phyloP scores from a whole-genome alignment of 2,329 filamentous ascomycete genomes.

The Venturia asperata region DNA sequence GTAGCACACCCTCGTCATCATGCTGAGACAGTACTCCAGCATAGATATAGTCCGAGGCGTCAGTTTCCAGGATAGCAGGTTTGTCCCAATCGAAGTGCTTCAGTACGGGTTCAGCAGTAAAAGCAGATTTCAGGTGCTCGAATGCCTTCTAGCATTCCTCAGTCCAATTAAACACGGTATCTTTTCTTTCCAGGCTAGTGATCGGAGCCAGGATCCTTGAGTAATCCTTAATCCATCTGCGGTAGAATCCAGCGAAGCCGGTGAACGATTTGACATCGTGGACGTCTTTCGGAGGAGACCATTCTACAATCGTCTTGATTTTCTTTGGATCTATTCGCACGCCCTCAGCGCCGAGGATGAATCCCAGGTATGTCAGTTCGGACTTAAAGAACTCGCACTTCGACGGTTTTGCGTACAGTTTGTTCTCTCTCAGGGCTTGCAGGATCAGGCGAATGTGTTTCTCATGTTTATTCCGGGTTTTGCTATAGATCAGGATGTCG shows the following conservation, averaged over 20 bases:
- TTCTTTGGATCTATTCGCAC: constrained; percentile 24
- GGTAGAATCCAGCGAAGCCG: constrained; percentile 29
- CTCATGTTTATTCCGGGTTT: too few species aligned
- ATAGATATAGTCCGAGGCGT: too few species aligned
- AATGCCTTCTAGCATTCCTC: constrained; percentile 13
- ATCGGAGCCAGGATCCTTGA: constrained; percentile 23
- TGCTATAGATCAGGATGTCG: too few species aligned
- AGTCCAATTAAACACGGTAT: not conserved
- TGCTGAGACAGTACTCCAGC: too few species aligned
- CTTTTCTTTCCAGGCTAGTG: constrained; percentile 17
- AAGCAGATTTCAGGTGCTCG: constrained; percentile 20
- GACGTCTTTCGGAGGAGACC: too few species aligned
- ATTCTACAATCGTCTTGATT: constrained; percentile 23
- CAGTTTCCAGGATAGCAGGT: too few species aligned
- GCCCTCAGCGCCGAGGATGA: constrained; percentile 25
- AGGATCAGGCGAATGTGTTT: too few species aligned
- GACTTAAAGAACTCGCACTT: constrained; percentile 28
- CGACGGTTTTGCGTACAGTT: too few species aligned
- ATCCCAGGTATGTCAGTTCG: constrained; percentile 26
- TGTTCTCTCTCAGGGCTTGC: too few species aligned
- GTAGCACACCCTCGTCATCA: too few species aligned
- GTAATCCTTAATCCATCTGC: constrained; percentile 25
- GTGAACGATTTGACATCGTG: constrained; percentile 26
- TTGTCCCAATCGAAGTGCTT: too few species aligned
- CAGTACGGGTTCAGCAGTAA: constrained; percentile 22